Evolutionary conservation across 768 basidiomycete genomes (phyloP).

Genomic region (Boletus subcaerulescens): DNA sequence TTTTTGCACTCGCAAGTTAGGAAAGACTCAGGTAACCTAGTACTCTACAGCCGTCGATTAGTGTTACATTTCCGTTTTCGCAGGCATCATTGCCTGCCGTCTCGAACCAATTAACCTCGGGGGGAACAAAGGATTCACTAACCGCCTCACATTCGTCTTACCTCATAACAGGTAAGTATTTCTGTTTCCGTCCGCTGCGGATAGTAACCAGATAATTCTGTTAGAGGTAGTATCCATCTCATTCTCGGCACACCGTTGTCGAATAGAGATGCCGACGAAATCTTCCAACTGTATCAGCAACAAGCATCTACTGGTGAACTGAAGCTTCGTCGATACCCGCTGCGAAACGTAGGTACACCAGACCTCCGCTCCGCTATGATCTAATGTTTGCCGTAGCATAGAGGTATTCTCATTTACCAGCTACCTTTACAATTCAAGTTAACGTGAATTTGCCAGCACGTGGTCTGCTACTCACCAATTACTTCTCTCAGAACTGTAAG

Average conservation of each 20-base stretch:
- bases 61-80: neutral
- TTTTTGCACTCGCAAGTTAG: constrained; percentile 29
- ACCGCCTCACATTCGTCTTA: constrained; percentile 48
- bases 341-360: constrained; percentile 49
- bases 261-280: constrained; percentile 46
- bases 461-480: constrained; percentile 69
- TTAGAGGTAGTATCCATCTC: constrained; percentile 62
- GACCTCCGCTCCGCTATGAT: neutral
- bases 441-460: constrained; percentile 45
- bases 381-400: constrained; percentile 49
- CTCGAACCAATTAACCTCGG: constrained; percentile 22
- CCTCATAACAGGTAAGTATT: constrained; percentile 43
- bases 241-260: constrained; percentile 37
- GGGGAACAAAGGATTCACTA: constrained; percentile 20
- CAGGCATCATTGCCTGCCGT: constrained; percentile 20
- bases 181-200: neutral
- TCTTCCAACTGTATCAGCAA: constrained; percentile 65
- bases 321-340: constrained; percentile 68
- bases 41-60: neutral
- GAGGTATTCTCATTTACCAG: constrained; percentile 42
- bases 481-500: constrained; percentile 84
- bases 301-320: constrained; percentile 56
- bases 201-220: too few species aligned
- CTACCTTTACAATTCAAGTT: constrained; percentile 1
- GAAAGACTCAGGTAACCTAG: constrained; percentile 27